Evolutionary conservation across 345 rosid genomes (phyloP), one percentile per base, ranked within the genome.

Genomic region (Sonneratia caseolaris): DNA sequence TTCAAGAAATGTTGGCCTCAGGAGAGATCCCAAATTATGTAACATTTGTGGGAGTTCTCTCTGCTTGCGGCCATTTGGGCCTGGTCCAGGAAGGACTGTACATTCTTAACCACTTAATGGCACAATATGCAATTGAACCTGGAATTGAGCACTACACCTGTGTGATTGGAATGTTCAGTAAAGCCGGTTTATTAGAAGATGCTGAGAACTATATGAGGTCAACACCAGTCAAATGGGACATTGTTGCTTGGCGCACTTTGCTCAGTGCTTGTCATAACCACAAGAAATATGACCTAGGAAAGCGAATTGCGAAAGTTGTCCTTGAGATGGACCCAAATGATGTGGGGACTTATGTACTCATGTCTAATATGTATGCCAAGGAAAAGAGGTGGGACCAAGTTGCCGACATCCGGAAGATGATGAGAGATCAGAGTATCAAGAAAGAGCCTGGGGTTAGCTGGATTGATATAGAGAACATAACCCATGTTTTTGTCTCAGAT

Each of bases 361-460:
- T 82, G 40, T 88, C 92, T 68, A 86, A 88, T 82, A 79, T 89
- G 47, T 84, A 85, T 70, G 97, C 96, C 68, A 89, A 86, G 77
- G 81, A 79, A 71, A 87, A 76, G 71, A 84, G 85, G 72, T 93
- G 96, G 93, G 97, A 87, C 75, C 85, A 80, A 59, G 98, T 89
- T 64, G 84, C 77, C 4, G 76, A 70, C 76, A 81, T 89, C n/a
- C 84, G 91, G 64, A 83, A 86, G 71, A 64, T 88, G 78, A 90
- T 91, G 96, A 83, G 78, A 70, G 82, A 81, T 2, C 85, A 80
- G 69, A 78, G 79, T 14, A 79, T 91, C 71, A 93, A 89, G 82
- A 93, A 93, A 71, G 96, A 93, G 80, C 96, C 96, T 62, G 97
- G 98, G n/a, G 85, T 83, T 68, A 91, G 96, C 82, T 93, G 96